Evolutionary conservation across 2,329 filamentous ascomycete species (phyloP).

Genomic region (Monilinia polystroma): DNA sequence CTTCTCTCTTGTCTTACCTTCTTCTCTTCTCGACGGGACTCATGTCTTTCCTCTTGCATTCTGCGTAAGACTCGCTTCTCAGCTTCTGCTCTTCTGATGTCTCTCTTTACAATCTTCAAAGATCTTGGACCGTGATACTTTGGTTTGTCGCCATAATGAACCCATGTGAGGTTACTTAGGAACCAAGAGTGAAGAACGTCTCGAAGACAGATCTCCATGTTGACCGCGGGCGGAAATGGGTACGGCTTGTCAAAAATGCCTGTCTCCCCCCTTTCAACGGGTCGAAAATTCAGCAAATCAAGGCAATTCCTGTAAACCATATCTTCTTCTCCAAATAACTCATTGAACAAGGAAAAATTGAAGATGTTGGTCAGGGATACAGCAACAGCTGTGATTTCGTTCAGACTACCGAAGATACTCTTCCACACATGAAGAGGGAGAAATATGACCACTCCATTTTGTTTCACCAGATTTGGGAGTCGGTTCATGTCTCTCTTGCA

Average conservation of each 20-base stretch:
- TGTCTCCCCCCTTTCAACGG: neutral
- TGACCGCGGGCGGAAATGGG: neutral
- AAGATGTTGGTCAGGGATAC: neutral
- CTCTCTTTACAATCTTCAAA: neutral
- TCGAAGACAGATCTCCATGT: neutral
- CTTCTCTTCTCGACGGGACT: neutral
- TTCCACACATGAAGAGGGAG: neutral
- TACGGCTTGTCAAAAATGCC: neutral
- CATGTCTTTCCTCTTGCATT: neutral
- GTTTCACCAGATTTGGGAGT: neutral
- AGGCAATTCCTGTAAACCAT: neutral
- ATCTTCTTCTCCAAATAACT: neutral
- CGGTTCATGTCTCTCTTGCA: neutral
- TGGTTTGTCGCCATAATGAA: neutral
- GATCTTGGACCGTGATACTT: neutral
- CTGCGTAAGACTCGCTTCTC: neutral
- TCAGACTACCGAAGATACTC: neutral
- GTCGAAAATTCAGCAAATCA: neutral
- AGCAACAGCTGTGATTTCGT: neutral
- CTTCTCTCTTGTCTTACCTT: neutral
- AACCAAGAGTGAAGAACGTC: neutral
- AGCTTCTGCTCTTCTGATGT: neutral
- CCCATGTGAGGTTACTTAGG: neutral
- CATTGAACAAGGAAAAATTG: neutral
- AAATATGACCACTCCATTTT: neutral